Base-by-base conservation (phyloP, 1,284 basidiomycete genomes). In the Lignosus rhinocerotis region DNA sequence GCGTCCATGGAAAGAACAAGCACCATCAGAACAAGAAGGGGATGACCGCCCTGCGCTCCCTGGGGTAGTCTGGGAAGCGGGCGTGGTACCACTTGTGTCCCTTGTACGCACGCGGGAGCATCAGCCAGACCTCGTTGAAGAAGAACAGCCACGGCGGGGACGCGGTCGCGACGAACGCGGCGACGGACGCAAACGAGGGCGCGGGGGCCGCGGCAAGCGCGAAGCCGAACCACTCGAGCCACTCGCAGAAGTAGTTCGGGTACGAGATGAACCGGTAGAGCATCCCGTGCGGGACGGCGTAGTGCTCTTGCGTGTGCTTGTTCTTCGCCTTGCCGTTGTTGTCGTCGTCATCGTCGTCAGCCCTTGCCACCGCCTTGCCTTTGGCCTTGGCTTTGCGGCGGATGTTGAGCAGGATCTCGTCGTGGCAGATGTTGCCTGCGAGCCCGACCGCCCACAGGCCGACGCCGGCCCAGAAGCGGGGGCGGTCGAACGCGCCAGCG, bases 201-300 rank as follows among this genome's bases (percentile, higher is more conserved):
- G 70, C 16, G 0, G 83, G 78, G 0, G 78, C 73, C 31, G 85
- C 82, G 2, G 90, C 88, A 32, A 93, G 69, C 0, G 92, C 88
- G 69, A 87, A 94, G 9, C 87, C 90, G 9, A 85, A 68, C 92
- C 92, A 95, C 73, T 95, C 93, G 53, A 88, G 66, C 92, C 92
- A 97, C 73, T 96, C 94, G 74, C 90, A 94, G 51, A 94, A 78
- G 73, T 97, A 97, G 75, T 97, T 95, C 1, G 95, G 94, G 74
- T 88, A 96, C n/a, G 93, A 93, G 64, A 97, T 80, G 69, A 82
- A 86, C 49, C 73, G 69, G 78, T 92, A 97, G 33, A 96, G 76
- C 4, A 86, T 85, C 0, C 94, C 94, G 53, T 86, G 79, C 0
- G 95, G 95, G 61, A 97, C 88, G 4, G 85, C 85, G 71, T 97